Percentiles rank a stretch among this genome's conserved stretches.
These are phyloP conservation scores for Caloboletus firmus DNA, from an alignment of 1,284 basidiomycete genomes.

Conservation along the genomic window DNA sequence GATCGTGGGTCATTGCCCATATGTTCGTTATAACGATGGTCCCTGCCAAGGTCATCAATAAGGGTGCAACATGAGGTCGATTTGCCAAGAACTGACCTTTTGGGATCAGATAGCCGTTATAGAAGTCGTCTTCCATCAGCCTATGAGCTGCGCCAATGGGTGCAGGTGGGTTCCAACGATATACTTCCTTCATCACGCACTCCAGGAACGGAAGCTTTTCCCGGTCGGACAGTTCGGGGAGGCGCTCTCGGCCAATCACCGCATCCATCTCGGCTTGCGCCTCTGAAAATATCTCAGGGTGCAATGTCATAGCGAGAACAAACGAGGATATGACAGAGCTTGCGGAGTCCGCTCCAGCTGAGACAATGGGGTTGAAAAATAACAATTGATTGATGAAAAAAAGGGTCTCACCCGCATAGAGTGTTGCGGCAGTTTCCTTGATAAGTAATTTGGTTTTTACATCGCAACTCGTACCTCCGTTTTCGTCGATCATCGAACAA, in stretches of 20 bases:
- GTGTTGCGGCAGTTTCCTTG: not conserved
- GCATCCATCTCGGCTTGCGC: not conserved
- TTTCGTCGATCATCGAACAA: not conserved
- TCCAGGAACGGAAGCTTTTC: not conserved
- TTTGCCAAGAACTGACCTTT: not conserved
- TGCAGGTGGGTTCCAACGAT: not conserved
- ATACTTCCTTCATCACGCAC: not conserved
- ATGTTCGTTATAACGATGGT: not conserved
- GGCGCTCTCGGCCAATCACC: not conserved
- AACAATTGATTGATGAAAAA: not conserved
- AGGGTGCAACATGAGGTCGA: not conserved
- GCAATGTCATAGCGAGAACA: not conserved
- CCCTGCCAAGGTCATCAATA: not conserved
- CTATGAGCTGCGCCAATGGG: not conserved
- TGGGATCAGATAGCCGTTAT: not conserved
- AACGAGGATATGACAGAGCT: not conserved
- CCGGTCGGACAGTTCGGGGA: not conserved
- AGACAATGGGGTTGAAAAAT: not conserved
- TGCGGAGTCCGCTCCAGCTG: not conserved
- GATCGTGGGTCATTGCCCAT: not conserved
- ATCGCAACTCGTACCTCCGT: not conserved
- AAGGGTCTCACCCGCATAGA: not conserved
- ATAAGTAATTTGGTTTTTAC: not conserved
- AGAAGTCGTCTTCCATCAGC: not conserved
- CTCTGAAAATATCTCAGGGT: not conserved